A percentile compares a stretch with the other conserved stretches of the same genome.
Evolutionary conservation across 31 red algal species (phyloP).

Genomic region (Endocladia muricata): DNA sequence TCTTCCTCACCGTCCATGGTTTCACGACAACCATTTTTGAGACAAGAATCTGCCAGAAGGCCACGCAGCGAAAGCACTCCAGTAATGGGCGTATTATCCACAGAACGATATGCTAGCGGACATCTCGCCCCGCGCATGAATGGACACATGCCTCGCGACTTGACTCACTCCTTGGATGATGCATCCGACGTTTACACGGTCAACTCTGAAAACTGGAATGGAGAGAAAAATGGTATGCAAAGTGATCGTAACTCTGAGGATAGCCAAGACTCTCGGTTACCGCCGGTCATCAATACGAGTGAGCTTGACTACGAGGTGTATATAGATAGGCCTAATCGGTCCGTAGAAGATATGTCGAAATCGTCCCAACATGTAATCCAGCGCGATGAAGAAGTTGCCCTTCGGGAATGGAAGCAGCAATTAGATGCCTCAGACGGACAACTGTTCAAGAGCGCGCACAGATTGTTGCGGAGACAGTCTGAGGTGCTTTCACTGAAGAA

Average conservation of each 20-base stretch:
- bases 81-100: background rate
- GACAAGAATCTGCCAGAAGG: background rate
- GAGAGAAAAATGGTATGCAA: background rate
- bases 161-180: background rate
- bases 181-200: background rate
- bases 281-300: background rate
- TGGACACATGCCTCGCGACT: background rate
- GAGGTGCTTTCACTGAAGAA: constrained; percentile 45
- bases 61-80: background rate
- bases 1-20: background rate
- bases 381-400: constrained; percentile 8
- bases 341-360: background rate
- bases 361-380: background rate
- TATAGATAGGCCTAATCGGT: background rate
- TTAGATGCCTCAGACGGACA: constrained; percentile 41
- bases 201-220: background rate
- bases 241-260: background rate
- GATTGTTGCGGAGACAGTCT: constrained; percentile 34
- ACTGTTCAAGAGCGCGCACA: constrained; percentile 35
- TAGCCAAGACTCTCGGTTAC: background rate
- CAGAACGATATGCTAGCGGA: background rate
- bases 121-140: background rate
- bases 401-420: constrained; percentile 43
- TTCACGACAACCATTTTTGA: background rate
- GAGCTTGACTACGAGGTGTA: too few relatives aligned